A percentile compares a stretch with the other conserved stretches of the same genome.
Evolutionary conservation across 2,329 filamentous ascomycete genomes (phyloP).

Genomic region (Cladosporium austrohemisphaericum): DNA sequence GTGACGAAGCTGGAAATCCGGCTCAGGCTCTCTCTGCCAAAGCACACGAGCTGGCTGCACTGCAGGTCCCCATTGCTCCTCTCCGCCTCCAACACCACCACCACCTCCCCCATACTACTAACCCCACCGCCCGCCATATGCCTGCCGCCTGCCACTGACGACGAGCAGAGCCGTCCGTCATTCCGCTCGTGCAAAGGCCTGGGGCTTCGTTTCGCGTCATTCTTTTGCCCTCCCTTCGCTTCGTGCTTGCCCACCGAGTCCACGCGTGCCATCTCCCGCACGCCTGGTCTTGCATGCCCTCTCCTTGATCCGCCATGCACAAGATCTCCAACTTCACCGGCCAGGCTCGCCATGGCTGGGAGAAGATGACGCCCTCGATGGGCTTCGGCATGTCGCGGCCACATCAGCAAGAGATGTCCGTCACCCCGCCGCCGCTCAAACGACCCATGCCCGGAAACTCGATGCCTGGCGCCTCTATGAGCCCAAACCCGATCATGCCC

Average conservation of each 20-base stretch:
- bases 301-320: conserved; percentile 49
- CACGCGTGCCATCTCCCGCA: conserved; percentile 15
- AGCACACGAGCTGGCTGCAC: conserved; percentile 13
- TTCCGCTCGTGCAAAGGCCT: conserved; percentile 15
- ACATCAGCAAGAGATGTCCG: conserved; percentile 23
- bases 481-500: conserved; percentile 59
- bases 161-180: conserved; percentile 20
- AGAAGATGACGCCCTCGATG: conserved; percentile 60
- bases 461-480: conserved; percentile 32
- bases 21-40: conserved; percentile 4
- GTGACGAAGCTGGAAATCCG: conserved; percentile 1
- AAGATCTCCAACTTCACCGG: conserved; percentile 67
- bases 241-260: conserved; percentile 5
- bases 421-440: conserved; percentile 48
- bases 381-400: conserved; percentile 55
- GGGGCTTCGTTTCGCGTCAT: conserved; percentile 12
- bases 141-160: conserved; percentile 22
- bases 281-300: conserved; percentile 14
- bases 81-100: conserved; percentile 9
- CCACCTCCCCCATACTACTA: conserved; percentile 15
- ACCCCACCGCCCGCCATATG: conserved; percentile 20
- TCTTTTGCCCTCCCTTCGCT: conserved; percentile 15
- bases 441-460: conserved; percentile 41
- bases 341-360: conserved; percentile 64
- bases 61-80: background rate